Conservation (phyloP, 805 yeast genomes). For the Teunomyces panamensis region DNA sequence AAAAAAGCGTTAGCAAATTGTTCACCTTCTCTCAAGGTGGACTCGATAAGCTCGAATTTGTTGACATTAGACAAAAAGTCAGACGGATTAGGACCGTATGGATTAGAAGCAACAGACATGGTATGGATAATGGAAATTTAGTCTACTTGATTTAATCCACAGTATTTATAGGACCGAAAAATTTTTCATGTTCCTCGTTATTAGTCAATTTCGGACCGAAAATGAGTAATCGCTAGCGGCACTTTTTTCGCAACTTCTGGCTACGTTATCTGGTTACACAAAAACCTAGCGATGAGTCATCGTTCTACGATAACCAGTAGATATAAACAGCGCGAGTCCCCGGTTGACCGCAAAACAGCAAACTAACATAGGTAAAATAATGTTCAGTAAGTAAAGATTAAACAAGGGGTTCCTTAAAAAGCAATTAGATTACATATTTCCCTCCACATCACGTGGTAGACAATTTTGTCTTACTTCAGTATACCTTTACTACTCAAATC, state of each 20-base stretch:
- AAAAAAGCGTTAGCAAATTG: conserved; percentile 64
- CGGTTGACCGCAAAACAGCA: neutral
- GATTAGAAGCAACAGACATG: conserved; percentile 33
- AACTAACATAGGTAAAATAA: neutral
- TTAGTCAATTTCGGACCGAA: conserved; percentile 3
- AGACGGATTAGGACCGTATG: conserved; percentile 59
- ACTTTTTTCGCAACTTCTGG: conserved; percentile 2
- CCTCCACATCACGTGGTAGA: too few relatives aligned
- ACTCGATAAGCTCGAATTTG: conserved; percentile 53
- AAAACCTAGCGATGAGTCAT: conserved; percentile 1
- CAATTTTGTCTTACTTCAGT: too few relatives aligned
- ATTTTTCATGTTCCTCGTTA: conserved; percentile 1
- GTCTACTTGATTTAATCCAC: neutral
- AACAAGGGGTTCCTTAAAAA: too few relatives aligned
- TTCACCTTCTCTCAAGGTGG: conserved; percentile 62
- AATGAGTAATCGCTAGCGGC: conserved; percentile 5
- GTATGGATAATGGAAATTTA: neutral
- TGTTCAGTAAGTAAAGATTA: too few relatives aligned
- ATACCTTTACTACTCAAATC: too few relatives aligned
- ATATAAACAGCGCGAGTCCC: neutral
- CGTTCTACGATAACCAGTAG: neutral
- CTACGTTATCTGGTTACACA: conserved; percentile 2
- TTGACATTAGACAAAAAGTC: conserved; percentile 55
- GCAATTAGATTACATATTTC: too few relatives aligned
- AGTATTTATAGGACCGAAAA: conserved; percentile 2